Evolutionary conservation across 2,329 filamentous ascomycete genomes (phyloP).

Genomic region (Raffaelea arxii): DNA sequence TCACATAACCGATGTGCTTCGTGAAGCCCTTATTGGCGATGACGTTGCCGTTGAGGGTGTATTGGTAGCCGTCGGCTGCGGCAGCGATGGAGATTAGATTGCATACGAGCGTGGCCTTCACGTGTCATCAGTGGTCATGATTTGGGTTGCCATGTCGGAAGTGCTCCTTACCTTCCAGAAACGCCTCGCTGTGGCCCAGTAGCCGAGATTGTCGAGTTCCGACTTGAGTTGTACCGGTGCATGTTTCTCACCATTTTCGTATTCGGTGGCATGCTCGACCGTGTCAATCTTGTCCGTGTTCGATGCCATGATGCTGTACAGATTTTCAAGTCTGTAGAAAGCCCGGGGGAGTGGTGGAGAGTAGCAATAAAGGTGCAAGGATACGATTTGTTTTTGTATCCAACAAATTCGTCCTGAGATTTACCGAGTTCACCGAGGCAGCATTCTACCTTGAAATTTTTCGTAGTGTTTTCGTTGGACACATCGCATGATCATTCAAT

Average conservation of each 20-base stretch:
- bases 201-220: conserved; percentile 5
- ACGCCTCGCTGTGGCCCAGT: conserved; percentile 3
- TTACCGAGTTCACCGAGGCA: no score
- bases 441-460: no score
- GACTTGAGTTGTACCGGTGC: conserved; percentile 6
- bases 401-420: no score
- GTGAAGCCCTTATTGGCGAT: conserved; percentile 12
- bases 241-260: not conserved
- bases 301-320: no score
- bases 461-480: no score
- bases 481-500: no score
- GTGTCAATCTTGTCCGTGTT: not conserved
- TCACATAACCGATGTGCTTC: conserved; percentile 9
- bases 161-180: conserved; percentile 5
- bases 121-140: not conserved
- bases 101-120: conserved; percentile 7
- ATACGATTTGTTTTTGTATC: no score
- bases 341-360: no score
- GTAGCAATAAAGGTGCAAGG: no score
- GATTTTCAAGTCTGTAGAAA: no score
- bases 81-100: conserved; percentile 10
- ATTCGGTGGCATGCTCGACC: not conserved
- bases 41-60: conserved; percentile 9
- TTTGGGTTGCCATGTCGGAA: not conserved
- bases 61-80: conserved; percentile 9